These are phyloP conservation scores for Zopfochytrium polystomum DNA, from an alignment of 371 early-diverging fungal genomes.

Conservation along the genomic window DNA sequence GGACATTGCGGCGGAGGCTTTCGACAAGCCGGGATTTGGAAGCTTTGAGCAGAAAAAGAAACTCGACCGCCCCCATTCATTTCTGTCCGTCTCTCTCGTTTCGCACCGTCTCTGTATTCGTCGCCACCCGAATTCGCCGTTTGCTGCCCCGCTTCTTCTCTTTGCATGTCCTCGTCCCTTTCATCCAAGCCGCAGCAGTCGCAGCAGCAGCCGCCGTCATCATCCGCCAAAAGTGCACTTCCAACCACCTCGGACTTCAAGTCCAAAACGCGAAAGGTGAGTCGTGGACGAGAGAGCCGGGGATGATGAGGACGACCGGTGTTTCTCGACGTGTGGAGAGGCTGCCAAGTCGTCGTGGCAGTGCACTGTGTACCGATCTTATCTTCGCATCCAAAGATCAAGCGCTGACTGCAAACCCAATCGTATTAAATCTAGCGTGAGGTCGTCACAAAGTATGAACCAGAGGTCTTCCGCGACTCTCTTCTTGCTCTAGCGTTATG, in stretches of 20 bases:
- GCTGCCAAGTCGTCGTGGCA: background rate
- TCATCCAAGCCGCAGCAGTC: slow-evolving; percentile 5
- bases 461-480: slow-evolving; percentile 49
- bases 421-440: slow-evolving; percentile 31
- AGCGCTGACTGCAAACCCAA: background rate
- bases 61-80: too few species aligned
- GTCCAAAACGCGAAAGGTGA: slow-evolving; percentile 41
- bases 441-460: slow-evolving; percentile 47
- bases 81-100: too few species aligned
- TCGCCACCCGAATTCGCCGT: too few species aligned
- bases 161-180: slow-evolving; percentile 6
- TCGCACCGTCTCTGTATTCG: too few species aligned
- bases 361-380: background rate
- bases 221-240: slow-evolving; percentile 1
- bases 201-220: slow-evolving; percentile 11
- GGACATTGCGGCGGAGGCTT: too few species aligned
- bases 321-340: too few species aligned
- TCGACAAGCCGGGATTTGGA: too few species aligned
- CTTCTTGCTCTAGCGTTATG: slow-evolving; percentile 70
- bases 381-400: background rate
- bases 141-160: background rate
- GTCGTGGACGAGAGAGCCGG: too few species aligned
- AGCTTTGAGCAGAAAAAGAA: too few species aligned
- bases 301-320: too few species aligned
- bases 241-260: slow-evolving; percentile 32